Evolutionary conservation across 2,329 filamentous ascomycete species (phyloP), one percentile per base, ranked within the genome.

Genomic region (Lojkania enalia): DNA sequence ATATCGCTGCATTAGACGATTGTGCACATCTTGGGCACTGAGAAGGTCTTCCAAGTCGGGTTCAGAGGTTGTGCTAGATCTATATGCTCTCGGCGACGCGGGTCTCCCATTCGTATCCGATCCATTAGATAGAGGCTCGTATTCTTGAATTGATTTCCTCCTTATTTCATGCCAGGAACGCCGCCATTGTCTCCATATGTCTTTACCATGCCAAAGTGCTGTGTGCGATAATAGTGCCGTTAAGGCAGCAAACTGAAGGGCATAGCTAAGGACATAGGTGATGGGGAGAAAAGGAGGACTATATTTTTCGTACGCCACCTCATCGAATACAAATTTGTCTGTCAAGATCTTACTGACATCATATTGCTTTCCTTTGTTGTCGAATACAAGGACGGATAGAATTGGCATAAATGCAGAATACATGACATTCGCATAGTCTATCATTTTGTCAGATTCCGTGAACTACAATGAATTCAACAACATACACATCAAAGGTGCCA

Each of bases 401-500:
- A 95, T 91, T 0, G 90, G 90, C 82, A 95, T 87, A 64, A 90
- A 95, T 0, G 87, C 86, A 1, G 88, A 88, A 69, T 85, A 92
- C 56, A 91, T 82, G 42, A 87, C 75, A 57, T 94, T 94, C 60
- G 77, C 76, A 69, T 94, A 95, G 70, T 92, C 73, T 76, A 42
- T 5, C 12, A 1, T 13, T 9, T 5, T 20, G 39, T 57, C 3
- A 63, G 44, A 25, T 15, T 5, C 23, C n/a, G 23, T 27, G 7
- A n/a, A 33, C 11, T 6, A 33, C 7, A 33, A 16, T 16, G 9
- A n/a, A 33, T 33, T 9, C 30, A 16, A 6, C 16, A 19, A 58
- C 72, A 49, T 66, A 77, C 74, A 92, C 59, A 89, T 79, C 25
- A 92, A 78, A 0, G 89, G 88, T 1, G 88, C 88, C 21, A 88